Base-by-base conservation (phyloP, 805 yeast species). In the Pichia manshurica region DNA sequence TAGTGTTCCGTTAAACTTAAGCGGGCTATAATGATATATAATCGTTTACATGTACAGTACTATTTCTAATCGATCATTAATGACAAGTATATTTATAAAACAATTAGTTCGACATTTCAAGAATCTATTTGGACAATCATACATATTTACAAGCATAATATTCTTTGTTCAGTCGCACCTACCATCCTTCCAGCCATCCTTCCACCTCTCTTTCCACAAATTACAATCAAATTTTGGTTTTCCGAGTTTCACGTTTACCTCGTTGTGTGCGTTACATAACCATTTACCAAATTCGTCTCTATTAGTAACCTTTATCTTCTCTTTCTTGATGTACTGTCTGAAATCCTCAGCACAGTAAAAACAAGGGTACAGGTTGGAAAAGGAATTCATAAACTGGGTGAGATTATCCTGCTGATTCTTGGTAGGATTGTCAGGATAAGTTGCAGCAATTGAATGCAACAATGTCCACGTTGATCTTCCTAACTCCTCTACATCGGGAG, bases 191-290 rank as follows among this genome's bases (percentile, higher is more conserved):
- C 96, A 89, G 0, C 97, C 97, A 57, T 87, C 95, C 55, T 77
- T 81, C 99, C 99, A 91, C 61, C 99, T 80, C 58, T 85, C 79
- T 62, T 82, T 82, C 99, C 99, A 93, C 53, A 86, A 73, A 49
- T 81, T 72, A 59, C 98, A 91, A 62, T 91, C 89, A 61, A 93
- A 93, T 47, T 70, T 71, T 6, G 87, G 87, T 66, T 93, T 93
- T 1, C 96, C 95, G 23, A 91, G 63, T 63, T 89, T 90, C 17
- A 63, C 71, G 64, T 93, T 93, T n/a, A 93, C 98, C 33, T 78
- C 86, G 60, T 93, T 93, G 67, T 93, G 99, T 2, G 98, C 98
- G 52, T 81, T 85, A 67, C 98, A 93, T 47, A 93, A 68, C 99
- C 99, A 93, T 56, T 66, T 71, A 0, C 96, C 95, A 57, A 93